phyloP scores from a whole-genome alignment of 805 yeast genomes.

The Metschnikowia anglica region DNA sequence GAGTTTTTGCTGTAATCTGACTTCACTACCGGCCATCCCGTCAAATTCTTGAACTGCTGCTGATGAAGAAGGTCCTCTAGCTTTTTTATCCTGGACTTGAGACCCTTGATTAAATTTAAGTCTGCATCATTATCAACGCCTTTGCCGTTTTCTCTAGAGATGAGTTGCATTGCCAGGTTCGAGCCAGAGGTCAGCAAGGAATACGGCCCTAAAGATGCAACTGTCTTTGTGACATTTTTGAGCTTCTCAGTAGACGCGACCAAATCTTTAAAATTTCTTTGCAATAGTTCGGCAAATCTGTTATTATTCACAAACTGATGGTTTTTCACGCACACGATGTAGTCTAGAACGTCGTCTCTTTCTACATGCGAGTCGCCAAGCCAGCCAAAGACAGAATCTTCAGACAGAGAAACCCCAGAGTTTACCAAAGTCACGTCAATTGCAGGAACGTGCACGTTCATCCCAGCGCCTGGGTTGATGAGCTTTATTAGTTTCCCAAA shows the following conservation, averaged over 20 bases:
- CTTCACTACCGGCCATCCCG: constrained; percentile 41
- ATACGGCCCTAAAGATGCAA: constrained; percentile 28
- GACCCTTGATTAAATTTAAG: constrained; percentile 51
- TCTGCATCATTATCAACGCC: constrained; percentile 28
- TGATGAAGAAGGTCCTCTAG: constrained; percentile 78
- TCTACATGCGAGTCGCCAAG: constrained; percentile 36
- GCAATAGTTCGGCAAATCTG: constrained; percentile 40
- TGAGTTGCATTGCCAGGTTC: constrained; percentile 21
- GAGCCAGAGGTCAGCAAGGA: constrained; percentile 1
- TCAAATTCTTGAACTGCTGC: constrained; percentile 58
- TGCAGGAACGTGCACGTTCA: constrained; percentile 25
- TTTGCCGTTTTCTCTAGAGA: background rate
- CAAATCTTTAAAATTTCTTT: constrained; percentile 47
- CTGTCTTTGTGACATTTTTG: constrained; percentile 33
- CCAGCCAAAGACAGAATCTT: constrained; percentile 26
- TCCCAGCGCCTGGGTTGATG: constrained; percentile 17
- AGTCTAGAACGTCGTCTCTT: constrained; percentile 33
- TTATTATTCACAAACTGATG: constrained; percentile 24
- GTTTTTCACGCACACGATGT: constrained; percentile 29
- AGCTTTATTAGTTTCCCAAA: constrained; percentile 47
- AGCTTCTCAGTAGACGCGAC: constrained; percentile 40
- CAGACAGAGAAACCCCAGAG: background rate
- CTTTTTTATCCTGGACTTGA: constrained; percentile 69
- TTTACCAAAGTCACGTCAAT: constrained; percentile 21
- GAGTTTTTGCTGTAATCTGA: background rate